Conservation (phyloP, 495 filamentous ascomycete genomes). For the Penicillium verhagenii region DNA sequence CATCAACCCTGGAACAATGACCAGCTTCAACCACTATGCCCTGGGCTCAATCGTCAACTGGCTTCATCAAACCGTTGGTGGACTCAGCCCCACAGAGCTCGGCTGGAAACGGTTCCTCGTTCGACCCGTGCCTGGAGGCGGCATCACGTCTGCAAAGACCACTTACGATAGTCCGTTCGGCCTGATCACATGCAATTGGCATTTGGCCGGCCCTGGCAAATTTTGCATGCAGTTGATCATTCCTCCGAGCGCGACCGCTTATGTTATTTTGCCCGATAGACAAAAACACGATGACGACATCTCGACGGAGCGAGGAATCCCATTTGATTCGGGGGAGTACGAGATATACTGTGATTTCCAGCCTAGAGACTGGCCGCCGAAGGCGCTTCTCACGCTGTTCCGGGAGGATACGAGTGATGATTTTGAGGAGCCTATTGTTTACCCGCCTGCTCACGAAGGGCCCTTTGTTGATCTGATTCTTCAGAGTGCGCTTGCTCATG, state of each 20-base stretch:
- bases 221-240: neutral
- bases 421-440: neutral
- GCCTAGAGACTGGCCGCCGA: neutral
- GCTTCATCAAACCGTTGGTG: constrained; percentile 30
- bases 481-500: no score
- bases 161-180: neutral
- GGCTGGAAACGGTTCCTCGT: constrained; percentile 10
- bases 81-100: constrained; percentile 16
- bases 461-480: no score
- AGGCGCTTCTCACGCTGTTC: neutral
- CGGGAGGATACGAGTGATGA: neutral
- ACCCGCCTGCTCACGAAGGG: no score
- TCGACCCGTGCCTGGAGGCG: neutral
- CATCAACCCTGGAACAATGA: constrained; percentile 56
- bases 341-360: neutral
- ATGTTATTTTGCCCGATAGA: neutral
- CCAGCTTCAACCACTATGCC: constrained; percentile 55
- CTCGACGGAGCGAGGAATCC: neutral
- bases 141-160: neutral
- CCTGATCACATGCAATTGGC: neutral
- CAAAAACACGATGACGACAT: neutral
- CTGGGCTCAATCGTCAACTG: constrained; percentile 41
- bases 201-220: neutral
- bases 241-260: neutral
- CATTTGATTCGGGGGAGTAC: neutral